These are phyloP conservation scores for Neonectria hederae DNA, from an alignment of 2,329 filamentous ascomycete species.

Conservation along the genomic window DNA sequence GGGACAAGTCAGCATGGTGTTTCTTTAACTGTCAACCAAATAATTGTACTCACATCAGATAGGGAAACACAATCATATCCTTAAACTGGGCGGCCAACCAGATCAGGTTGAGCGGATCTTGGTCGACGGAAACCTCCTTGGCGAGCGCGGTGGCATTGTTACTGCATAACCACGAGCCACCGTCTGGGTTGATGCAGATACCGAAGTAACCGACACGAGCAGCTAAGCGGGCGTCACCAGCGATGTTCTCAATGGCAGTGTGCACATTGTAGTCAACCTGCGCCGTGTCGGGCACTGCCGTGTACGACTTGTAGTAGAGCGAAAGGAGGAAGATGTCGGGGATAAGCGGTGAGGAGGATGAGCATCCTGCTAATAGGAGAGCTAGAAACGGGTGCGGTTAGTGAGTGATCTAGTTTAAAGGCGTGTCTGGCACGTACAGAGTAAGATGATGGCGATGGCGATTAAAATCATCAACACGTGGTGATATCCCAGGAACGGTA, in stretches of 20 bases:
- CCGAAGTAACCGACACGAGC: slow-evolving; percentile 97
- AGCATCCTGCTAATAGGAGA: slow-evolving; percentile 92
- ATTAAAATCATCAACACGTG: slow-evolving; percentile 98
- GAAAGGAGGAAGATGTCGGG: slow-evolving; percentile 97
- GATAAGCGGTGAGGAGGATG: slow-evolving; percentile 93
- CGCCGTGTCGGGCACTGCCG: slow-evolving; percentile 80
- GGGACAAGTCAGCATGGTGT: slow-evolving; percentile 9
- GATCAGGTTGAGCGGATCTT: slow-evolving; percentile 95
- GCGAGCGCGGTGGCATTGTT: slow-evolving; percentile 96
- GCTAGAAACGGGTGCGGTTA: slow-evolving; percentile 60
- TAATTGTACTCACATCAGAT: slow-evolving; percentile 76
- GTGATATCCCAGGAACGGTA: slow-evolving; percentile 77
- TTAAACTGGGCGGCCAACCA: slow-evolving; percentile 98
- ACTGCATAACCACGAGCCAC: slow-evolving; percentile 91
- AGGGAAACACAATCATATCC: slow-evolving; percentile 97
- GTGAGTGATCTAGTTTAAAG: not conserved
- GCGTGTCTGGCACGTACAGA: slow-evolving; percentile 74
- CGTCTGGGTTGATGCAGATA: slow-evolving; percentile 93
- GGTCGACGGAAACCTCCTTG: slow-evolving; percentile 86
- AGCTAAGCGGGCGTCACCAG: slow-evolving; percentile 83
- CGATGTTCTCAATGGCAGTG: slow-evolving; percentile 88
- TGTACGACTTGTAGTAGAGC: slow-evolving; percentile 93
- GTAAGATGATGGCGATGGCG: slow-evolving; percentile 88
- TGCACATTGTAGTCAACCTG: slow-evolving; percentile 92
- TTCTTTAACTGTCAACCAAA: too few species aligned